Evolutionary conservation across 192 early-diverging fungal species (phyloP), one percentile per base, ranked within the genome.

Genomic region (Globomyces pollinis-pini): DNA sequence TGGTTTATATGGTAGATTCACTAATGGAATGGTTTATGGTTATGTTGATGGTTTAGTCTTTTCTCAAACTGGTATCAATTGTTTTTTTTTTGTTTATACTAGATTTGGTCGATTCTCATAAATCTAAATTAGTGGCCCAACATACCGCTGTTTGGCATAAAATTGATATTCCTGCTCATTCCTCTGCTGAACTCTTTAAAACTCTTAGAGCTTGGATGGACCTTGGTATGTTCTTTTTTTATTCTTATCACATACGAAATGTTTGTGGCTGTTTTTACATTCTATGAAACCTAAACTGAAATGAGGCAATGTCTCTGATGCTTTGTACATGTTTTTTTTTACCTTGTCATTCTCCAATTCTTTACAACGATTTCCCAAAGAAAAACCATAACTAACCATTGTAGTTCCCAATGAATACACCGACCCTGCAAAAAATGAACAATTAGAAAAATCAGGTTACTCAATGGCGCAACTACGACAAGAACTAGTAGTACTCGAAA

Each of bases 11-110:
- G 91, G 85, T 21, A 79, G 85, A 18, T 95, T 98, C 68, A 66
- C 73, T 15, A 95, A 95, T 71, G 94, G 94, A 7, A 64, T 98
- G 2, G 84, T 94, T 21, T 95, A 98, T 67, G 94, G 94, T 1
- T 98, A 71, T 53, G 80, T 93, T 20, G 71, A 81, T 13, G 91
- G 93, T 2, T 71, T 67, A 15, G 84, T 87, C 0, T 84, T 85
- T 56, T 72, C 74, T 44, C 80, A 85, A 28, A 47, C 23, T 28
- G 44, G 44, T 47, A 47, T 1, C 21, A 11, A 26, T 6, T 15
- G 8, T 12, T 26, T 26, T 47, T n/a, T n/a, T n/a, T n/a, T n/a
- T n/a, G n/a, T n/a, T n/a, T n/a, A 80, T 84, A 21, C 72, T 80
- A 3, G 77, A 91, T 32, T 87, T 98, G 88, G 63, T 84, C 12